Evolutionary conservation across 1,284 basidiomycete species (phyloP).

Genomic region (Pseudozyma thailandica): DNA sequence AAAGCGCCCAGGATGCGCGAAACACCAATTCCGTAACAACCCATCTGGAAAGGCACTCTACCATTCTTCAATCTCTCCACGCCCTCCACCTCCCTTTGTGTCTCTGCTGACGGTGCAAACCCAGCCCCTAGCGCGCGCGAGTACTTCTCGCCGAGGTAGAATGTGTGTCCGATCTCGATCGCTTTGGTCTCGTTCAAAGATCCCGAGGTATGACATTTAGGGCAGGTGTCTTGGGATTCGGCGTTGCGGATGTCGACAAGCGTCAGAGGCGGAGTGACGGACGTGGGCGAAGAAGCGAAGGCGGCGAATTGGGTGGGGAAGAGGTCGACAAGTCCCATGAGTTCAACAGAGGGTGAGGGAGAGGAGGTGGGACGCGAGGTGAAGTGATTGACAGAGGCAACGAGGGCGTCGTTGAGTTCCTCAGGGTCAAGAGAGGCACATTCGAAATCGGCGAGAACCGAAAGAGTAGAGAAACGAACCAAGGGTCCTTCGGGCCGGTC

Average conservation of each 20-base stretch:
- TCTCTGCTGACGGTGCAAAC: conserved; percentile 20
- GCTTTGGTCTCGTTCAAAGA: conserved; percentile 54
- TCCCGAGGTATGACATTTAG: conserved; percentile 42
- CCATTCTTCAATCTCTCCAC: conserved; percentile 22
- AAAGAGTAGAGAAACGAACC: conserved; percentile 40
- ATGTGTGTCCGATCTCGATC: conserved; percentile 69
- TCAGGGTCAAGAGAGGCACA: conserved; percentile 46
- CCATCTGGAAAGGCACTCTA: conserved; percentile 66
- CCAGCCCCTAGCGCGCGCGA: conserved; percentile 59
- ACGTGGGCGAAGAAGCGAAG: conserved; percentile 1
- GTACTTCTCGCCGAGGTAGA: conserved; percentile 67
- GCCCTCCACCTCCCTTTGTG: not conserved
- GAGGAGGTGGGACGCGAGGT: conserved; percentile 20
- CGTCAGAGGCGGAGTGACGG: conserved; percentile 17
- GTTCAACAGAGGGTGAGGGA: not conserved
- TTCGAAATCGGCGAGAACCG: conserved; percentile 45
- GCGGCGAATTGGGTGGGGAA: conserved; percentile 46
- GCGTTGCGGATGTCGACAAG: conserved; percentile 46
- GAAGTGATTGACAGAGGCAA: conserved; percentile 20
- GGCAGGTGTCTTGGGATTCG: conserved; percentile 49
- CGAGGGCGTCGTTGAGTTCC: conserved; percentile 50
- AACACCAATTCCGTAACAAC: conserved; percentile 69
- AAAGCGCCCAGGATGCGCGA: conserved; percentile 67
- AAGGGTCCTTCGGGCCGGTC: conserved; percentile 58
- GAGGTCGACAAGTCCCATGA: conserved; percentile 28